phyloP scores from a whole-genome alignment of 2,329 filamentous ascomycete species.

The Cladosporium sp. region DNA sequence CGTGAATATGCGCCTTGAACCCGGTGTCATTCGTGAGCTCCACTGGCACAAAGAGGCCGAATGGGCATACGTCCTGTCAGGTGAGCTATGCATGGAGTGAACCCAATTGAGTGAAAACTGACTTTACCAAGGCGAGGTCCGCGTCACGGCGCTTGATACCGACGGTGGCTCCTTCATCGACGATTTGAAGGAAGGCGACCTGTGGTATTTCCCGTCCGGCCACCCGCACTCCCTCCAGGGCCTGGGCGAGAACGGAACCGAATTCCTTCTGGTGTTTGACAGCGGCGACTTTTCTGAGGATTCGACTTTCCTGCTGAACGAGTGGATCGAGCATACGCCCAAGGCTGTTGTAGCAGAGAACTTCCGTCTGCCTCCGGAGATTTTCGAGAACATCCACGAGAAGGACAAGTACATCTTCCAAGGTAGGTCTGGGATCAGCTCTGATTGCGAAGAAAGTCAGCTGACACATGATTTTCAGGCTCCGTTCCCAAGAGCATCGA shows the following conservation, averaged over 20 bases:
- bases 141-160: slow-evolving; percentile 71
- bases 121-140: slow-evolving; percentile 56
- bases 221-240: slow-evolving; percentile 77
- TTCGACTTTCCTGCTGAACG: slow-evolving; percentile 71
- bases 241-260: slow-evolving; percentile 63
- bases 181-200: slow-evolving; percentile 71
- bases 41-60: slow-evolving; percentile 82
- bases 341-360: slow-evolving; percentile 72
- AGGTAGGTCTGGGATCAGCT: slow-evolving; percentile 35
- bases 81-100: neutral
- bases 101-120: neutral
- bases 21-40: slow-evolving; percentile 72
- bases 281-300: slow-evolving; percentile 61
- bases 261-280: slow-evolving; percentile 65
- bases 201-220: slow-evolving; percentile 80
- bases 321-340: slow-evolving; percentile 73
- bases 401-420: slow-evolving; percentile 76
- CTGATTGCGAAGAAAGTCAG: neutral
- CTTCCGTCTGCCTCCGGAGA: slow-evolving; percentile 69
- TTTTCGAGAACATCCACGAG: slow-evolving; percentile 67
- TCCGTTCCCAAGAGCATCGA: slow-evolving; percentile 63
- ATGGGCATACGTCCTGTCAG: slow-evolving; percentile 68
- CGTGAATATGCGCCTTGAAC: slow-evolving; percentile 75
- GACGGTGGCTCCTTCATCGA: slow-evolving; percentile 77
- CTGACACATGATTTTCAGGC: slow-evolving; percentile 33